These are phyloP conservation scores for Claviceps sp. DNA, from an alignment of 2,329 filamentous ascomycete genomes.

Conservation along the genomic window DNA sequence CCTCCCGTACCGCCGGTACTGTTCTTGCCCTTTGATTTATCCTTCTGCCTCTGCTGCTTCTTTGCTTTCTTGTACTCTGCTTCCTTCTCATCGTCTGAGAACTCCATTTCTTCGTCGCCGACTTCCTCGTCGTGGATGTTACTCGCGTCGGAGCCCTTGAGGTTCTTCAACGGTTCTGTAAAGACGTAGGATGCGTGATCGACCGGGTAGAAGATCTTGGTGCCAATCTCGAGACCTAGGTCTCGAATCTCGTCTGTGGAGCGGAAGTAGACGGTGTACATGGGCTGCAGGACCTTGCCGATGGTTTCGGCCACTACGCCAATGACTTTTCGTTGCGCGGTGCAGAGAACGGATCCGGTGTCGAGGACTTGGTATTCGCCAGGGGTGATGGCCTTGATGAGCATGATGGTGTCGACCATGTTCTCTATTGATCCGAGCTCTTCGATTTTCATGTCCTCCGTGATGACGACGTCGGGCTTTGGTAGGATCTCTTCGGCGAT, in stretches of 20 bases:
- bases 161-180: constrained; percentile 62
- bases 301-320: constrained; percentile 77
- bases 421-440: constrained; percentile 63
- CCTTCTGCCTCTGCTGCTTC: constrained; percentile 56
- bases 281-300: constrained; percentile 70
- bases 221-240: constrained; percentile 53
- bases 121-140: constrained; percentile 93
- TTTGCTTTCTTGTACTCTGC: constrained; percentile 60
- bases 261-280: constrained; percentile 71
- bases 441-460: constrained; percentile 61
- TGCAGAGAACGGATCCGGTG: constrained; percentile 69
- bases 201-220: constrained; percentile 66
- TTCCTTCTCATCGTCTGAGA: constrained; percentile 93
- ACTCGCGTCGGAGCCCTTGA: constrained; percentile 87
- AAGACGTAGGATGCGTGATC: constrained; percentile 74
- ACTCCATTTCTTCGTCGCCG: constrained; percentile 75
- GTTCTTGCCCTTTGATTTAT: constrained; percentile 29
- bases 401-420: constrained; percentile 62
- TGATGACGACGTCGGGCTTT: constrained; percentile 69
- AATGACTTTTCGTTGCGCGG: constrained; percentile 59
- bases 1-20: constrained; percentile 19
- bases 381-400: constrained; percentile 66
- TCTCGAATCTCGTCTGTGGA: constrained; percentile 54
- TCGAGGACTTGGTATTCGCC: constrained; percentile 81
- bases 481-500: constrained; percentile 47